Percentiles rank a stretch among this genome's conserved stretches.
Conservation (phyloP, 1,139 yeast species). For the Kazachstania sp. region DNA sequence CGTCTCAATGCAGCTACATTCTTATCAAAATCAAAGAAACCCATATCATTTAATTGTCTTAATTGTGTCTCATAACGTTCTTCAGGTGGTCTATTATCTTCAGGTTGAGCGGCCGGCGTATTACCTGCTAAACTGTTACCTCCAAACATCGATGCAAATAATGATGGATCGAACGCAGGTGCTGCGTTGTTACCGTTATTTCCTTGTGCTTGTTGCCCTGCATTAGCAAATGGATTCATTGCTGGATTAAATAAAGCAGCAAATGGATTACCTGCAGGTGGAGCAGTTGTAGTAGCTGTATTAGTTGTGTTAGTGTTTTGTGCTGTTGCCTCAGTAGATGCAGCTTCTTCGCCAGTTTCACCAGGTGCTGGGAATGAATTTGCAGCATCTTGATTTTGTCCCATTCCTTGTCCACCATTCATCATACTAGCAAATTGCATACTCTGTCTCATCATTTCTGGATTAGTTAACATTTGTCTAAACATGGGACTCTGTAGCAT, state of each 20-base stretch:
- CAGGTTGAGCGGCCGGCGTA: constrained; percentile 30
- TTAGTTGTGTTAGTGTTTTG: constrained; percentile 12
- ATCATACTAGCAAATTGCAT: constrained; percentile 59
- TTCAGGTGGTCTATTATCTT: constrained; percentile 87
- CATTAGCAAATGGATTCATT: background rate
- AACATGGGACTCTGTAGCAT: constrained; percentile 78
- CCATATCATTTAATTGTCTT: constrained; percentile 92
- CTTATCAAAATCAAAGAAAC: constrained; percentile 86
- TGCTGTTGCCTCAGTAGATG: constrained; percentile 4
- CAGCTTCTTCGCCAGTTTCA: constrained; percentile 8
- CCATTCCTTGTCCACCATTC: constrained; percentile 30
- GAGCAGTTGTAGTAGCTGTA: constrained; percentile 14
- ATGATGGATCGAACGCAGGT: constrained; percentile 33
- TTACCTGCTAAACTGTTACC: too few species aligned
- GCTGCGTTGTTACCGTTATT: background rate
- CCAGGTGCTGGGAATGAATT: constrained; percentile 34
- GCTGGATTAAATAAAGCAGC: constrained; percentile 1
- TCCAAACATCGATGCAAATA: constrained; percentile 32
- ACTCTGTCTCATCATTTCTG: constrained; percentile 76
- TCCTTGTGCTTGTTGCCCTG: background rate
- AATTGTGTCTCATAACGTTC: constrained; percentile 86
- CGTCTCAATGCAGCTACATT: constrained; percentile 88
- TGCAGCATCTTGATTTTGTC: constrained; percentile 17
- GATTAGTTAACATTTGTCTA: constrained; percentile 78
- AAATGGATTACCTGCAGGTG: constrained; percentile 41